Conservation (phyloP, 2,329 filamentous ascomycete genomes). For the Paraphaeosphaeria minitans region DNA sequence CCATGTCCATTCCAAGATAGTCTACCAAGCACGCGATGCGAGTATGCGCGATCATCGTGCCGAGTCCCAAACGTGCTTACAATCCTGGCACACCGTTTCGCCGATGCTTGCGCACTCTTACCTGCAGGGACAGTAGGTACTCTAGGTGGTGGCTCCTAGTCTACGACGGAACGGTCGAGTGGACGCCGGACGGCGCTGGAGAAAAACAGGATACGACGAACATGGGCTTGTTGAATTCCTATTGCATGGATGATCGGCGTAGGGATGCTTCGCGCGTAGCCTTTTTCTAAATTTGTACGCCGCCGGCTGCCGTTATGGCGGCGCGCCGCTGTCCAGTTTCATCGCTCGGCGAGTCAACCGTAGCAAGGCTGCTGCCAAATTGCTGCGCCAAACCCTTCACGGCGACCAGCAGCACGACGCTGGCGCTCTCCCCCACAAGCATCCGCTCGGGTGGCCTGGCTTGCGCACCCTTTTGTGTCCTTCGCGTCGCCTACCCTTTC, state of each 20-base stretch:
- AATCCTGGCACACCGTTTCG: too few species aligned
- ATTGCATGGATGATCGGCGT: not conserved
- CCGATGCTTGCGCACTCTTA: too few species aligned
- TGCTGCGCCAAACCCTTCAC: constrained; percentile 4
- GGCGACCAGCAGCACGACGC: constrained; percentile 1
- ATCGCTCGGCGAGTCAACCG: constrained; percentile 6
- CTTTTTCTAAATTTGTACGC: not conserved
- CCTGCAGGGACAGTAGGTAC: too few species aligned
- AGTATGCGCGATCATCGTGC: too few species aligned
- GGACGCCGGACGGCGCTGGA: not conserved
- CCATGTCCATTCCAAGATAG: too few species aligned
- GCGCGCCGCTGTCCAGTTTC: not conserved
- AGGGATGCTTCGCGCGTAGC: not conserved
- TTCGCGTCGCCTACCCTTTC: not conserved
- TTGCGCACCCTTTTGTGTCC: constrained; percentile 1
- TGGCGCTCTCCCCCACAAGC: constrained; percentile 4
- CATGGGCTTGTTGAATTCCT: not conserved
- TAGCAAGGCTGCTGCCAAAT: constrained; percentile 3
- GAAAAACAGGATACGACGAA: not conserved
- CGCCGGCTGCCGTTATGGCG: not conserved
- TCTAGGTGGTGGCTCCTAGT: too few species aligned
- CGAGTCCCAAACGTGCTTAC: too few species aligned
- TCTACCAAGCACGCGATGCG: too few species aligned
- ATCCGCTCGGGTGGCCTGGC: constrained; percentile 1
- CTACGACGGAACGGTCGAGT: not conserved